phyloP scores from a whole-genome alignment of 1,284 basidiomycete genomes.

The Marasmius sp. region DNA sequence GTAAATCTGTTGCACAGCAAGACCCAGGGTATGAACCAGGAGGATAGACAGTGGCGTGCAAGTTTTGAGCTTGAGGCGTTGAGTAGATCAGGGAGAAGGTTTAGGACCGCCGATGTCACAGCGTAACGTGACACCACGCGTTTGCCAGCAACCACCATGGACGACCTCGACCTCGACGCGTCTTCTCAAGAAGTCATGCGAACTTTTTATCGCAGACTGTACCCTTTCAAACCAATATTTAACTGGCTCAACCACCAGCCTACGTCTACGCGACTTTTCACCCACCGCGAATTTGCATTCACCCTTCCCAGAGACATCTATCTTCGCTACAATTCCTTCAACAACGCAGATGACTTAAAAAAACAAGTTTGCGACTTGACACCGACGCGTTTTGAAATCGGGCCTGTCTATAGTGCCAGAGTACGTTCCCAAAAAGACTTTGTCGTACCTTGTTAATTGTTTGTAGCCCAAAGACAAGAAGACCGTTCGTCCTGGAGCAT shows the following conservation, averaged over 20 bases:
- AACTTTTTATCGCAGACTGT: conserved; percentile 88
- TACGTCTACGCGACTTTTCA: conserved; percentile 73
- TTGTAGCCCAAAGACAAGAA: conserved; percentile 88
- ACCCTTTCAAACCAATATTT: conserved; percentile 94
- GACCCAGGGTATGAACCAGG: too few species aligned
- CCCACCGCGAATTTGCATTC: conserved; percentile 96
- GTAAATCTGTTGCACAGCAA: too few species aligned
- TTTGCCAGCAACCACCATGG: conserved; percentile 14
- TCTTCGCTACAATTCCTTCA: conserved; percentile 93
- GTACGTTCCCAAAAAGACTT: conserved; percentile 46
- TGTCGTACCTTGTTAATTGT: conserved; percentile 1
- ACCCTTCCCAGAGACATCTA: conserved; percentile 92
- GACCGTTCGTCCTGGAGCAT: conserved; percentile 73
- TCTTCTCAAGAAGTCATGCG: conserved; percentile 64
- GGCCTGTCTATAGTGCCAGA: conserved; percentile 88
- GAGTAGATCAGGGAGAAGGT: too few species aligned
- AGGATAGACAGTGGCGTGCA: neutral
- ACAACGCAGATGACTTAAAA: conserved; percentile 86
- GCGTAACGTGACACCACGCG: neutral
- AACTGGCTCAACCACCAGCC: conserved; percentile 95
- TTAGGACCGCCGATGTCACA: neutral
- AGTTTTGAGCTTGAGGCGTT: too few species aligned
- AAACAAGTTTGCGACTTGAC: conserved; percentile 83
- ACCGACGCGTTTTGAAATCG: conserved; percentile 95
- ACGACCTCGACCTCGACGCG: conserved; percentile 10